phyloP scores from a whole-genome alignment of 202 grass and related monocot genomes.

The Schoenoplectus triqueter region DNA sequence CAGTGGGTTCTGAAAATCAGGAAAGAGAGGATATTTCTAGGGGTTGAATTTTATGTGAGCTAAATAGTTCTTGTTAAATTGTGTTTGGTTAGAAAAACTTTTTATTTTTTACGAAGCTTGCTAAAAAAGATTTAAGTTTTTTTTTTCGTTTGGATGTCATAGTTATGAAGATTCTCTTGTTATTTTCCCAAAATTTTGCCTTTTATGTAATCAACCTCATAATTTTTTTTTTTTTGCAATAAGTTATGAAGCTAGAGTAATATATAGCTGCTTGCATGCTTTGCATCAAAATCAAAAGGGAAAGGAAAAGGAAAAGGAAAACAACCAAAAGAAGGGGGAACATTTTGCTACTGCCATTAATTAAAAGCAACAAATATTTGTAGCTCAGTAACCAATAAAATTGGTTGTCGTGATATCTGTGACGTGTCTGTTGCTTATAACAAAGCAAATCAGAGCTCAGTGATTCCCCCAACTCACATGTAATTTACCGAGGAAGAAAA shows the following conservation, averaged over 20 bases:
- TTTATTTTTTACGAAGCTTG: not conserved
- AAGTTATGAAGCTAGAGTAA: not conserved
- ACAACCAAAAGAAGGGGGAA: not conserved
- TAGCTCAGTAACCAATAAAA: not conserved
- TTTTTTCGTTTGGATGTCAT: not conserved
- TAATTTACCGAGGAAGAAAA: constrained; percentile 33
- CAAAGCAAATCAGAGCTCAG: constrained; percentile 23
- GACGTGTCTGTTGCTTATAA: not conserved
- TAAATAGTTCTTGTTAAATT: constrained; percentile 24
- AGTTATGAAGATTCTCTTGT: not conserved
- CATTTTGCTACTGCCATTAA: not conserved
- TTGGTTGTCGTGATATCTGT: not conserved
- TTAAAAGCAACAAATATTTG: constrained; percentile 9
- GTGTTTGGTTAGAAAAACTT: not conserved
- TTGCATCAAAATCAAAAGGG: not conserved
- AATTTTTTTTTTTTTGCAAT: not conserved
- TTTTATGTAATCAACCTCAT: not conserved
- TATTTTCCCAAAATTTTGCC: not conserved
- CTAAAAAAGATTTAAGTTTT: not conserved
- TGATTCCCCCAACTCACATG: constrained; percentile 23
- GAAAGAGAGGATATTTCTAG: constrained; percentile 62
- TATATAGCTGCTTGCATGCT: not conserved
- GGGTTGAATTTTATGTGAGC: constrained; percentile 21
- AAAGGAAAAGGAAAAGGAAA: not conserved
- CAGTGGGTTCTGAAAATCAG: constrained; percentile 41